Evolutionary conservation across 2,329 filamentous ascomycete genomes (phyloP), one percentile per base, ranked within the genome.

Genomic region (Pochonia chlamydosporia): DNA sequence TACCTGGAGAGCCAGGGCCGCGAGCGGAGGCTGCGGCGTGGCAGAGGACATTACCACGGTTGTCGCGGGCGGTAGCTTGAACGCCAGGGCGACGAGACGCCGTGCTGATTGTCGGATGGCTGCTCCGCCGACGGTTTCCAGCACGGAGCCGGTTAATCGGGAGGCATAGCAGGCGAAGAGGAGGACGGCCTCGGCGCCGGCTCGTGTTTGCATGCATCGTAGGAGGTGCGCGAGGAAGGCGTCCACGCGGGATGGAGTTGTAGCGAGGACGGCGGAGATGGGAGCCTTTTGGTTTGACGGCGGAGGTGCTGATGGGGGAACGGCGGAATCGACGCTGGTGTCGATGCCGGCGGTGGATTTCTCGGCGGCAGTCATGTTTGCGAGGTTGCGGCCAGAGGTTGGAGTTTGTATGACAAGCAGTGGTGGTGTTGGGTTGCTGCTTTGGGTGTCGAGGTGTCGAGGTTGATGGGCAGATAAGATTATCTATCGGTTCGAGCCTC

Each of bases 151-250:
- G 43, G 71, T 59, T 46, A 84, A 66, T 51, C 79, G 81, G 46
- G 84, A 75, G 49, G 74, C 68, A 71, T 91, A 92, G 68, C 83
- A 81, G 52, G 84, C 63, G 55, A 85, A 79, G 52, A 84, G 77
- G 56, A 91, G 80, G 52, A 83, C 72, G 42, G 79, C 77, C 67
- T 90, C 87, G 63, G 85, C 81, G 59, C 86, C 85, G 30, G 76
- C 66, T 39, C 85, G 81, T 9, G 84, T 85, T 53, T 81, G 76
- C 56, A 89, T 72, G 60, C 86, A 79, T 54, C 81, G 81, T 59
- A 75, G 69, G 42, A 83, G 71, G 63, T 76, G 75, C 23, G 71
- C 61, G 52, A 84, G 63, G 61, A 81, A 77, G 62, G 66, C 69
- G 60, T 82, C 78, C 56, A 71, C 30, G 57, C 52, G 54, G 31